These are phyloP conservation scores for Phytophthora tubulina DNA, from an alignment of 352 stramenopile genomes.

Conservation along the genomic window DNA sequence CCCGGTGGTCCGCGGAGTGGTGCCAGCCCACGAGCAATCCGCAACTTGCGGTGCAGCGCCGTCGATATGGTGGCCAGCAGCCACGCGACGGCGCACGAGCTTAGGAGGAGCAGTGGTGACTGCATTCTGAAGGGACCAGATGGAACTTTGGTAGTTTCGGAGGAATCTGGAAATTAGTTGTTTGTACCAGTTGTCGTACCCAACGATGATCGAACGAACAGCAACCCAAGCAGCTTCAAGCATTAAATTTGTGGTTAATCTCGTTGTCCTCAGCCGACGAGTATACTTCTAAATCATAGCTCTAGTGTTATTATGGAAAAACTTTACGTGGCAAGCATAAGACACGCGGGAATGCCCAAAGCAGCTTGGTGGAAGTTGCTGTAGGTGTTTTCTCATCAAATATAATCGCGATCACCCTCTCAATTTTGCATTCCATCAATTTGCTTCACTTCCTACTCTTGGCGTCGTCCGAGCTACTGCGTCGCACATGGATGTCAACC, in stretches of 20 bases:
- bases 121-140: background rate
- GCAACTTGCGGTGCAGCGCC: conserved; percentile 59
- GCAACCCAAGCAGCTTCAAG: background rate
- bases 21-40: conserved; percentile 56
- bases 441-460: conserved; percentile 42
- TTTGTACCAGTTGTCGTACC: background rate
- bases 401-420: too few species aligned
- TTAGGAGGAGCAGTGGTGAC: conserved; percentile 2
- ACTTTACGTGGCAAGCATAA: too few species aligned
- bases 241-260: background rate
- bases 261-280: too few species aligned
- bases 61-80: conserved; percentile 22
- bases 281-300: too few species aligned
- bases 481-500: conserved; percentile 59
- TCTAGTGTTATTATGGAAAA: too few species aligned
- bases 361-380: too few species aligned
- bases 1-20: conserved; percentile 53
- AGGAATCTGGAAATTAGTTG: conserved; percentile 8
- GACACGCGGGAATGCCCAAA: too few species aligned
- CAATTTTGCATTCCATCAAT: background rate
- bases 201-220: background rate
- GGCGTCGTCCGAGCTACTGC: conserved; percentile 13
- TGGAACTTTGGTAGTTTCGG: background rate
- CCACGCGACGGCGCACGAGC: conserved; percentile 1
- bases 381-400: too few species aligned